Conservation (phyloP, 345 rosid species). For the Eucalyptus marginata region DNA sequence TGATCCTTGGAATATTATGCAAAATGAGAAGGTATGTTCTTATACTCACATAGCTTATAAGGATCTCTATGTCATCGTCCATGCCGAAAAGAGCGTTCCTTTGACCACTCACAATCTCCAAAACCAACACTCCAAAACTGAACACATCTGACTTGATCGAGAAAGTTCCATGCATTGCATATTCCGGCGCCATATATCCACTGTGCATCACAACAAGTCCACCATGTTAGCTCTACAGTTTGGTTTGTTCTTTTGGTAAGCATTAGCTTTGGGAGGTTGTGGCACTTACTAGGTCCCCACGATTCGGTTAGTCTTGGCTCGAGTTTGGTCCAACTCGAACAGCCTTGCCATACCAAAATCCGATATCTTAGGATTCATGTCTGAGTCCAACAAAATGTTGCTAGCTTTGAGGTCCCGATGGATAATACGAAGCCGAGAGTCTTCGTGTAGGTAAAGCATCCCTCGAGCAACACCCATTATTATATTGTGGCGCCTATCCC, state of each 20-base stretch:
- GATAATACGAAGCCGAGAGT: conserved; percentile 21
- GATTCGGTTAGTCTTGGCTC: conserved; percentile 9
- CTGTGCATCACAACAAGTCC: too few species aligned
- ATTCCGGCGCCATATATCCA: too few species aligned
- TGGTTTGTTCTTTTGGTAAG: neutral
- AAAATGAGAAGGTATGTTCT: too few species aligned
- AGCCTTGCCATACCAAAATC: conserved; percentile 42
- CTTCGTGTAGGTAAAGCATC: conserved; percentile 35
- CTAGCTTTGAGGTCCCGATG: conserved; percentile 38
- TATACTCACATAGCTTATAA: too few species aligned
- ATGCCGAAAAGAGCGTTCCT: too few species aligned
- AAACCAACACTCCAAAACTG: too few species aligned
- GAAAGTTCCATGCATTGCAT: too few species aligned
- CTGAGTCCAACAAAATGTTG: conserved; percentile 26
- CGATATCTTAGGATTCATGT: conserved; percentile 32
- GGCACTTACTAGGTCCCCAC: conserved; percentile 31
- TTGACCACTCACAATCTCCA: too few species aligned
- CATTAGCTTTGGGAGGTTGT: neutral
- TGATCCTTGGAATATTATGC: too few species aligned
- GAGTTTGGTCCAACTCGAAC: conserved; percentile 21
- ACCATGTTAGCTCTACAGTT: neutral
- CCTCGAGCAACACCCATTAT: conserved; percentile 31
- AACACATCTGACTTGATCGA: too few species aligned
- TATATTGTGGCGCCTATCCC: conserved; percentile 23
- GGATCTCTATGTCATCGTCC: too few species aligned